Evolutionary conservation across 306 rosid genomes (phyloP), one percentile per base, ranked within the genome.

Genomic region (Ormosia semicastrata): DNA sequence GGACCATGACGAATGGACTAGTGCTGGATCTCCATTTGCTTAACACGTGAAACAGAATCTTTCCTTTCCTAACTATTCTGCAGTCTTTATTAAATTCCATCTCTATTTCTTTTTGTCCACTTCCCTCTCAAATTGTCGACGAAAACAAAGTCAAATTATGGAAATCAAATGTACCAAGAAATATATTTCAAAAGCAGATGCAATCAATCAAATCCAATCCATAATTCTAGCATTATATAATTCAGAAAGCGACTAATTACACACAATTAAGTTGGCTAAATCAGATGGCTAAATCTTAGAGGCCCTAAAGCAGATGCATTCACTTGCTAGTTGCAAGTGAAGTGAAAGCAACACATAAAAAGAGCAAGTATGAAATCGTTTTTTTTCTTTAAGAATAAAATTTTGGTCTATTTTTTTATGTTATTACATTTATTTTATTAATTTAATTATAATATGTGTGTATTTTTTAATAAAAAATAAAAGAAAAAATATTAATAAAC

Each of bases 81-180:
- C 73, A 37, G 41, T 57, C 46, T 5, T 71, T 64, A 54, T 63
- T 81, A 73, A 53, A 83, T 71, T 15, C 18, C 54, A 9, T 81
- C n/a, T 47, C 50, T 13, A 44, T 69, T 76, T 60, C 64, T 15
- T 37, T 37, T 57, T 40, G 49, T 62, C 41, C 71, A 32, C 69
- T 60, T 58, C 13, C 47, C 56, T 34, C 12, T 59, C 4, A 57
- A 8, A 15, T 24, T 37, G 76, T 73, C 82, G 59, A 73, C 49
- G 1, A 68, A 52, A 54, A 37, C 34, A 34, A 78, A 74, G 79
- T 72, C 69, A 62, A 81, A 73, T 29, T 0, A 10, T 52, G 66
- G 17, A 52, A n/a, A 29, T 29, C 17, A 50, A 3, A 6, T 5
- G 5, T 36, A 33, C 13, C 58, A 74, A 11, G 3, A 17, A 62